Evolutionary conservation across 305 asterid species (phyloP).

Genomic region (Solanum hybrid): DNA sequence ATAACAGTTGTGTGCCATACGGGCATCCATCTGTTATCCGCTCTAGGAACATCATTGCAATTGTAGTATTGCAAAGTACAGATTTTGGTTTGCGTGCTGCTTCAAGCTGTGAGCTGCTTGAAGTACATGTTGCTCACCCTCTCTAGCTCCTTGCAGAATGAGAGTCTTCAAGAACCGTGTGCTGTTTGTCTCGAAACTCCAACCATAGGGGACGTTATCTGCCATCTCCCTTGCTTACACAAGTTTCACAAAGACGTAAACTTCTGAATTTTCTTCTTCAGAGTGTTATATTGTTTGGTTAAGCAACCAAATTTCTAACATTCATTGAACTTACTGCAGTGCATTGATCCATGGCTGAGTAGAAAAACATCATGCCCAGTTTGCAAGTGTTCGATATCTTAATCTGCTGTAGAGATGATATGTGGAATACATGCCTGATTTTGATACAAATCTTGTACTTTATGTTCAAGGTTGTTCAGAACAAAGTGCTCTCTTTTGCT

Average conservation of each 20-base stretch:
- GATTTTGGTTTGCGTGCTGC: not conserved
- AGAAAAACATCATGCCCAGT: slow-evolving; percentile 71
- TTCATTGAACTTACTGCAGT: slow-evolving; percentile 32
- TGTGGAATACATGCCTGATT: not conserved
- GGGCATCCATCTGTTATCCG: not conserved
- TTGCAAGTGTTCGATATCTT: slow-evolving; percentile 71
- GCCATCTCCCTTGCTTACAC: slow-evolving; percentile 95
- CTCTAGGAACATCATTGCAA: not conserved
- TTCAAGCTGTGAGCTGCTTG: not conserved
- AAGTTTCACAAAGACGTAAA: slow-evolving; percentile 90
- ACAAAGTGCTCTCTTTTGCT: not conserved
- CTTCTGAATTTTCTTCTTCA: not conserved
- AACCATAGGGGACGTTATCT: slow-evolving; percentile 60
- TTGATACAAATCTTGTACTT: not conserved
- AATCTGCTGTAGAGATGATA: slow-evolving; percentile 3
- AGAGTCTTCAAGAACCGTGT: slow-evolving; percentile 61
- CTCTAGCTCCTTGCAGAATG: slow-evolving; percentile 42
- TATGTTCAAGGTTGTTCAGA: not conserved
- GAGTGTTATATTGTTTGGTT: not conserved
- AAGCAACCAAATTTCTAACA: not conserved
- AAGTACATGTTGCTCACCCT: not conserved
- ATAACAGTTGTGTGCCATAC: not conserved
- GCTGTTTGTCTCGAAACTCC: slow-evolving; percentile 87
- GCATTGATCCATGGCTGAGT: slow-evolving; percentile 88
- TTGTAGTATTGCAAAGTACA: not conserved